Evolutionary conservation across 1,139 yeast genomes (phyloP), one percentile per base, ranked within the genome.

Genomic region (Sugiyamaella japonica): DNA sequence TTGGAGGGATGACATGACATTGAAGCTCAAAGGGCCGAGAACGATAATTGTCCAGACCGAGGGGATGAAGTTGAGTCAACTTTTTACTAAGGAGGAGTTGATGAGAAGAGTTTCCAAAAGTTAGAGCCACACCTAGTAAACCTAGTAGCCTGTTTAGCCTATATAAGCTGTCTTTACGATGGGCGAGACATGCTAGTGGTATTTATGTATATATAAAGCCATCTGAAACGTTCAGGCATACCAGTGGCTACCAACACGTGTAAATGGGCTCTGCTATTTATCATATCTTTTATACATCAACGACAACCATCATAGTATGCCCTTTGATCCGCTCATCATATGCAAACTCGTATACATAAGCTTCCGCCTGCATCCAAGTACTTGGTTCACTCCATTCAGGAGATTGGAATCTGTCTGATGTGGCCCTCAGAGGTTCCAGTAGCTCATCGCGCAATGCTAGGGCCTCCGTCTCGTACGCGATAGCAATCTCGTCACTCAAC

Each of bases 11-110:
- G 61, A 60, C 37, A 45, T 60, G 17, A 60, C 55, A 5, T 41
- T 60, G 15, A 54, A 52, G 28, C 38, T 61, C n/a, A 34, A 49
- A 10, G 66, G 66, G 2, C 66, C 66, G n/a, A 29, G 61, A 15
- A 60, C 59, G 3, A 36, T 63, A 8, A 41, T 62, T 32, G 52
- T 62, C 12, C 64, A 62, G 50, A 55, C 61, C 28, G 52, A 51
- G 12, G 54, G 56, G 10, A 48, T 61, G 7, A 52, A 50, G 7
- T 42, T 59, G 29, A 37, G 39, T 12, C 55, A 58, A 20, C 44
- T 58, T 7, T 56, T 60, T 40, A 58, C 56, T 29, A 61, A 60
- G 47, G 32, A 38, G 2, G 63, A 61, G 50, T 48, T 61, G 16
- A 46, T 50, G 10, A 51, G 41, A 10, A 44, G 48, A 32, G 34